Evolutionary conservation across 176 grass and related monocot species (phyloP), one percentile per base, ranked within the genome.

Genomic region (Ensete glaucum): DNA sequence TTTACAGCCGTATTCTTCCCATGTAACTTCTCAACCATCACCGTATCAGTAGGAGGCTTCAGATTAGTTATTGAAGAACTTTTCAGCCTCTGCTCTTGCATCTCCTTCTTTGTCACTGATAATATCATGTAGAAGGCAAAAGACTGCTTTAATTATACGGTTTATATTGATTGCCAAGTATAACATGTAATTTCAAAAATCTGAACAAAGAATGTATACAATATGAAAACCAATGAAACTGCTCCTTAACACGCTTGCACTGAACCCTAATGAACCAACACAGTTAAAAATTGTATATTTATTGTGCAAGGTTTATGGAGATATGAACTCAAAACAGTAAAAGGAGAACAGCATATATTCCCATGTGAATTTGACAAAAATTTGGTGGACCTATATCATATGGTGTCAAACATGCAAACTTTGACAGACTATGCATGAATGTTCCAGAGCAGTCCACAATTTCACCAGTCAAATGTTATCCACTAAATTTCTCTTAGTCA

Each of bases 1-100:
- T 76, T 95, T 62, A 81, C 78, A 50, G 91, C 87, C 54, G 82
- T 83, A 84, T 64, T 93, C 91, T 89, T 91, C 67, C 76, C 83
- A 66, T 84, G 82, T 80, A 85, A 74, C 77, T 90, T 90, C 54
- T 91, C 88, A 54, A 83, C 77, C 62, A 88, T 91, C 74, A 82
- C 79, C 88, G 89, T 95, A 56, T 89, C 96, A 83, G 83, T 77
- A 69, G 66, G 81, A 24, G 84, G 67, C 73, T 89, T 95, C 29
- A 83, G 48, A 58, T 73, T 77, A 73, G 82, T 19, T 52, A 78
- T 69, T 62, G 54, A 65, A 80, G 81, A 54, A 84, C 79, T 81
- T 67, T 95, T 88, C 64, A 80, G 69, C 59, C 73, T 79, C 19
- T 84, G 85, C 68, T 91, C 88, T 77, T 79, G 84, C 69, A 83